These are phyloP conservation scores for Thyridium curvatum DNA, from an alignment of 2,329 filamentous ascomycete species.

Conservation along the genomic window DNA sequence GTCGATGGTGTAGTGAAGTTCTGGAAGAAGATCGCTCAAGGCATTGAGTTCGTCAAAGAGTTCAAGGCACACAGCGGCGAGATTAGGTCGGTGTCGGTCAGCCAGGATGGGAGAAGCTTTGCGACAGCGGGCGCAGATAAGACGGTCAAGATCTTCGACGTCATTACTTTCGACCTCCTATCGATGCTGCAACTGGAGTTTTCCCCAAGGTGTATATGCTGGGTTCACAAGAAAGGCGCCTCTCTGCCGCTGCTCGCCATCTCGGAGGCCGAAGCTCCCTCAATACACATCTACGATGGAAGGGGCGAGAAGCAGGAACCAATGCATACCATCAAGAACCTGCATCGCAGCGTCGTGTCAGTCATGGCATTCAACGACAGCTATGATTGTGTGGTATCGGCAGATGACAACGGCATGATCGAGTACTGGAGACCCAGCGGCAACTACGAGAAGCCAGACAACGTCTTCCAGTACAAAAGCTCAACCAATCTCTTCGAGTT, in stretches of 20 bases:
- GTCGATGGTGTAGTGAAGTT: conserved; percentile 97
- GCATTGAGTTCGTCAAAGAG: conserved; percentile 97
- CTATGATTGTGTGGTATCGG: conserved; percentile 86
- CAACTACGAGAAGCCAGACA: conserved; percentile 83
- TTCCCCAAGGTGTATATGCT: conserved; percentile 75
- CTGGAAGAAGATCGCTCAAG: conserved; percentile 91
- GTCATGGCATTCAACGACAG: conserved; percentile 84
- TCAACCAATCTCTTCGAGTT: conserved; percentile 94
- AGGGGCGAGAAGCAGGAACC: conserved; percentile 73
- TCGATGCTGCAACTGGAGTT: conserved; percentile 76
- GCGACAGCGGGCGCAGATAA: conserved; percentile 78
- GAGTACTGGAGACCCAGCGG: conserved; percentile 89
- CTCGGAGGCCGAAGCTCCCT: conserved; percentile 65
- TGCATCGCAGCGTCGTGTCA: conserved; percentile 79
- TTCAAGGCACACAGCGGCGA: conserved; percentile 87
- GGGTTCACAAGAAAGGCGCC: conserved; percentile 84
- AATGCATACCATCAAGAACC: conserved; percentile 66
- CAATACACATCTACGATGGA: conserved; percentile 82
- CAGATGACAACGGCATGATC: conserved; percentile 85
- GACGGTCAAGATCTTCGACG: conserved; percentile 74
- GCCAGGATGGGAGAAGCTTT: conserved; percentile 86
- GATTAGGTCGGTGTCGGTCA: conserved; percentile 77
- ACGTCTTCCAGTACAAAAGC: conserved; percentile 89
- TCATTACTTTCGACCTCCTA: conserved; percentile 82
- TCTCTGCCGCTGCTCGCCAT: conserved; percentile 81